phyloP scores from a whole-genome alignment of 2,329 filamentous ascomycete species.

The Akanthomyces muscarius region DNA sequence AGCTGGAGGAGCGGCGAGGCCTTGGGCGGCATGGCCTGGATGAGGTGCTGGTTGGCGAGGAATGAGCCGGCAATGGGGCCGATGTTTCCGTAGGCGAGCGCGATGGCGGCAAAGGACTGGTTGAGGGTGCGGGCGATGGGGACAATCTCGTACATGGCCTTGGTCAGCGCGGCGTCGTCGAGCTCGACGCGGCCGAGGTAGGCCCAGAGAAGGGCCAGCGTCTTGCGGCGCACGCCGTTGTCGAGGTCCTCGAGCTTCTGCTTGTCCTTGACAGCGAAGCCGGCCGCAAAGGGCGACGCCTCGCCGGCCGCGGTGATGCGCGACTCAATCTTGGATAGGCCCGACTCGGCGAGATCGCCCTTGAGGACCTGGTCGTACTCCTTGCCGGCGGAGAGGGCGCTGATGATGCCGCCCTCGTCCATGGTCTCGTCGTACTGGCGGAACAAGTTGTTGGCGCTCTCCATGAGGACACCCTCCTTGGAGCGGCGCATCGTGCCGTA shows the following conservation, averaged over 20 bases:
- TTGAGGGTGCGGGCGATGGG: conserved; percentile 82
- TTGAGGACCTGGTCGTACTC: conserved; percentile 77
- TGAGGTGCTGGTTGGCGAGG: conserved; percentile 76
- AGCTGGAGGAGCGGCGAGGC: conserved; percentile 88
- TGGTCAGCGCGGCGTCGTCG: conserved; percentile 70
- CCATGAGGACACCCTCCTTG: conserved; percentile 87
- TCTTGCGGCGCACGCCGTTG: conserved; percentile 75
- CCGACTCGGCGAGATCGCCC: conserved; percentile 74
- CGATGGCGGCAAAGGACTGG: conserved; percentile 80
- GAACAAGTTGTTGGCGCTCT: conserved; percentile 93
- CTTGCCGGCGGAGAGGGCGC: conserved; percentile 76
- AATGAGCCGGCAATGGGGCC: conserved; percentile 78
- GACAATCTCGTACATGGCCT: conserved; percentile 84
- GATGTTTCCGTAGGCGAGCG: conserved; percentile 82
- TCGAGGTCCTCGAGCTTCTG: conserved; percentile 76
- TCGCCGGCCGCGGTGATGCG: conserved; percentile 64
- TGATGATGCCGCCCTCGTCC: conserved; percentile 73
- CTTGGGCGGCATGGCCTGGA: conserved; percentile 82
- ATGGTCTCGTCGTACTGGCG: conserved; percentile 85
- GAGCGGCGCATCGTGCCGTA: conserved; percentile 92
- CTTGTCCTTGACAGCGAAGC: conserved; percentile 69
- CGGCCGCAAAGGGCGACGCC: conserved; percentile 45
- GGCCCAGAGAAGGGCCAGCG: conserved; percentile 86
- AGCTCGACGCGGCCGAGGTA: conserved; percentile 88
- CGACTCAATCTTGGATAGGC: conserved; percentile 79